Base-by-base conservation (phyloP, 1,139 yeast species). In the Candida glucosophila region DNA sequence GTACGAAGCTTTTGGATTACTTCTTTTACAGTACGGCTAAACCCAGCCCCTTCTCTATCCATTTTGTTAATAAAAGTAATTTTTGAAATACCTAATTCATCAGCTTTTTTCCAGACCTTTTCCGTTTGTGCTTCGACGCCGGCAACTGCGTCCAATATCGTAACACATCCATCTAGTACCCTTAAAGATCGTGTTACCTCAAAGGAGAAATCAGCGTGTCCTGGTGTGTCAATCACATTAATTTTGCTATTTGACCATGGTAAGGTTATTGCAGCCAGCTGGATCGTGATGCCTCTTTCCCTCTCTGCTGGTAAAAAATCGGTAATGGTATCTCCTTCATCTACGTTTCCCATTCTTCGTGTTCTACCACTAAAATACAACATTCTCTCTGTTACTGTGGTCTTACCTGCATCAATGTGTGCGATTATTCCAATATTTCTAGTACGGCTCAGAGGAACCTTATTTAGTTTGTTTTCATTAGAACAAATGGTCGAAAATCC, bases 61-160 rank as follows among this genome's bases (percentile, higher is more conserved):
- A 90, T 88, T 49, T 90, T 90, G 51, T 90, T 90, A 20, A 90
- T 71, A 46, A 76, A 92, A 6, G 86, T 76, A 10, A 90, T 57
- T 29, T 73, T 69, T 0, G 98, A 97, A 28, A 82, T 72, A 2
- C 53, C 53, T 34, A 82, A 60, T 15, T 67, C 69, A 20, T 59
- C 60, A 2, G 96, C 90, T 49, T 88, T 95, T 40, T 69, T 73
- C 97, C 97, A 90, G 2, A 90, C 97, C 45, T 86, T 88, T 47
- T 88, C 96, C 0, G 98, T 90, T 48, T 92, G 97, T 0, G 98
- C 93, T 45, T 90, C 98, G 1, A 90, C 98, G 9, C 98, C 99
- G 2, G 96, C 97, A 4, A 90, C 97, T 0, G 83, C 95, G 53
- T 90, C 99, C 28, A 90, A 56, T 8, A 90, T 82, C 0, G 95